phyloP scores from a whole-genome alignment of 108 stramenopile genomes.

The Cyclotella sp. region DNA sequence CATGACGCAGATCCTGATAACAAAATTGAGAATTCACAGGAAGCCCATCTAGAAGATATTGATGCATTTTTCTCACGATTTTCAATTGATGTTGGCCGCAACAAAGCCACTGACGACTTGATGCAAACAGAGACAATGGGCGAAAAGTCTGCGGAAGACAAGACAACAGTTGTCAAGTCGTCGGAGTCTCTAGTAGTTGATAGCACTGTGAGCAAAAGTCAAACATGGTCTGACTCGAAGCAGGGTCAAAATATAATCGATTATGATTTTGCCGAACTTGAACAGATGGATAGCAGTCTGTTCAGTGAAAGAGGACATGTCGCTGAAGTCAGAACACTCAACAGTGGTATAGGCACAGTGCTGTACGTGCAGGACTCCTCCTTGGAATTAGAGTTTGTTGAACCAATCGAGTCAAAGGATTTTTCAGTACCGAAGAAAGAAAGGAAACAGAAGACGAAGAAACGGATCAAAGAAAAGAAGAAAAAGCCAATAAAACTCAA shows the following conservation, averaged over 20 bases:
- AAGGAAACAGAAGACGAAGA: slow-evolving; percentile 21
- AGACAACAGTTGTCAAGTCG: background rate
- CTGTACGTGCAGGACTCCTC: slow-evolving; percentile 19
- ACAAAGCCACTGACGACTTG: background rate
- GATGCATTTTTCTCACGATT: slow-evolving; percentile 49
- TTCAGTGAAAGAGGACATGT: slow-evolving; percentile 6
- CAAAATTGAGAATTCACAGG: background rate
- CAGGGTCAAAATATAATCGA: slow-evolving; percentile 1
- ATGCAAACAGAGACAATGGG: too few species aligned
- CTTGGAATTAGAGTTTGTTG: slow-evolving; percentile 26
- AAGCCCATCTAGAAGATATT: slow-evolving; percentile 20
- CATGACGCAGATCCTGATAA: background rate
- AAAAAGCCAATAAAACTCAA: slow-evolving; percentile 2
- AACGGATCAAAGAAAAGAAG: slow-evolving; percentile 10
- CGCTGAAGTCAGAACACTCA: slow-evolving; percentile 9
- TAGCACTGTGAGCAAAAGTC: background rate
- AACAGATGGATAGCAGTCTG: background rate
- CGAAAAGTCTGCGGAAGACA: background rate
- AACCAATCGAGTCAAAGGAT: background rate
- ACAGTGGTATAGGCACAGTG: slow-evolving; percentile 10
- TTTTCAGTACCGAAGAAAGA: background rate
- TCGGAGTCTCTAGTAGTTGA: background rate
- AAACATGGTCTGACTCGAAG: background rate
- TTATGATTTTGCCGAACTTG: slow-evolving; percentile 6
- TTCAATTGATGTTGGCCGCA: slow-evolving; percentile 25